Conservation (phyloP, 2,329 filamentous ascomycete species). For the Hansfordia pulvinata region DNA sequence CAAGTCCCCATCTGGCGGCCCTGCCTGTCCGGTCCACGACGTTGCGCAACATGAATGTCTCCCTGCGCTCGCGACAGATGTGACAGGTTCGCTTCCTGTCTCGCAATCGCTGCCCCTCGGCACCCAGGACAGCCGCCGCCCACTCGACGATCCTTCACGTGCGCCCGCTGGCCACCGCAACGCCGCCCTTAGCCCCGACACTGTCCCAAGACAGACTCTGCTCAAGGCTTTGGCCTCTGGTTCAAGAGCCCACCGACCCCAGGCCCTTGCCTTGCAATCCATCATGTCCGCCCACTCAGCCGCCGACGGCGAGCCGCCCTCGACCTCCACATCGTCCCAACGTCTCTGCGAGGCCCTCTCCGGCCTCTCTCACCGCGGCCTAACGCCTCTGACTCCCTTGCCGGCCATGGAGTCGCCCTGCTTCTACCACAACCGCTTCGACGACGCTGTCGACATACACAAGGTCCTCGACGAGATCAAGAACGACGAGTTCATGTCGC, state of each 20-base stretch:
- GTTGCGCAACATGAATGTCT: too few species aligned
- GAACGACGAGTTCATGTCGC: constrained; percentile 78
- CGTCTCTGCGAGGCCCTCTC: constrained; percentile 49
- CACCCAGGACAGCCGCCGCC: constrained; percentile 12
- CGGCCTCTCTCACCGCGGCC: constrained; percentile 31
- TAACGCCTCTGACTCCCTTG: constrained; percentile 36
- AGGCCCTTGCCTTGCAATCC: constrained; percentile 46
- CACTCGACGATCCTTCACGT: constrained; percentile 12
- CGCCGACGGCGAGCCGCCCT: constrained; percentile 20
- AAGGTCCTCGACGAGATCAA: constrained; percentile 91
- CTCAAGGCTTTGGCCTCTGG: constrained; percentile 69
- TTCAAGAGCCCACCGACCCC: constrained; percentile 44
- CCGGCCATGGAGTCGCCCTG: constrained; percentile 78
- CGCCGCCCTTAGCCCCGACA: constrained; percentile 45
- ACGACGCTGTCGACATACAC: constrained; percentile 88
- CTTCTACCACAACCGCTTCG: constrained; percentile 95
- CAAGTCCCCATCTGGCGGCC: too few species aligned
- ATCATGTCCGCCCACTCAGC: constrained; percentile 36
- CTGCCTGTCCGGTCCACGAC: too few species aligned
- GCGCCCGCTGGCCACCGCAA: constrained; percentile 25
- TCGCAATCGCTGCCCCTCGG: constrained; percentile 10
- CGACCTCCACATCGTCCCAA: constrained; percentile 37
- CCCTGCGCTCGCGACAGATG: too few species aligned
- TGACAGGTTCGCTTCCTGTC: too few species aligned
- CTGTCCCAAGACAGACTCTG: constrained; percentile 65